These are phyloP conservation scores for Escovopsis sp. DNA, from an alignment of 2,329 filamentous ascomycete species.

Conservation along the genomic window DNA sequence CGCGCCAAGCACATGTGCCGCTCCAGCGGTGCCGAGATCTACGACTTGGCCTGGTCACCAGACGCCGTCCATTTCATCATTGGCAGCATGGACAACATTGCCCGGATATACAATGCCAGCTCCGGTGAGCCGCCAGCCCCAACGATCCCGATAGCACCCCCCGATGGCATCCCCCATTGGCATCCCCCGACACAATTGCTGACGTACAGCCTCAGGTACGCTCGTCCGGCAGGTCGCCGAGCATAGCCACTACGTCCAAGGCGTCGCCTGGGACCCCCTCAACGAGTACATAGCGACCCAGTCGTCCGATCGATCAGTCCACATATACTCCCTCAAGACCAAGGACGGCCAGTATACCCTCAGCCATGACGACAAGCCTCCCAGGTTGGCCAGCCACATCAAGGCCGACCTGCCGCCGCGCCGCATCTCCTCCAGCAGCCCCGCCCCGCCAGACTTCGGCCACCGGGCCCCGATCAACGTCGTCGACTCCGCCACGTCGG, in stretches of 20 bases:
- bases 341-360: constrained; percentile 94
- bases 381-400: constrained; percentile 63
- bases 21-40: constrained; percentile 88
- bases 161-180: background rate
- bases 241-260: constrained; percentile 96
- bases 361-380: constrained; percentile 48
- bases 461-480: constrained; percentile 50
- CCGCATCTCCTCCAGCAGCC: constrained; percentile 80
- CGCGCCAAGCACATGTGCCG: constrained; percentile 95
- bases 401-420: constrained; percentile 86
- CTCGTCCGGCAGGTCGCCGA: constrained; percentile 88
- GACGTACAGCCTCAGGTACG: constrained; percentile 24
- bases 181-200: constrained; percentile 3
- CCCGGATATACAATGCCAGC: constrained; percentile 87
- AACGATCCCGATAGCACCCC: no score
- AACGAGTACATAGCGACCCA: constrained; percentile 98
- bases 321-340: constrained; percentile 90
- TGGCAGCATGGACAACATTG: constrained; percentile 98
- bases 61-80: constrained; percentile 94
- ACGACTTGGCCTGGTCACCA: constrained; percentile 98
- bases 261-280: constrained; percentile 93
- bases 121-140: constrained; percentile 48
- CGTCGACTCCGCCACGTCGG: constrained; percentile 34
- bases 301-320: constrained; percentile 92
- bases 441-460: constrained; percentile 71